Conservation (phyloP, 495 filamentous ascomycete species). For the Annulohypoxylon nitens region DNA sequence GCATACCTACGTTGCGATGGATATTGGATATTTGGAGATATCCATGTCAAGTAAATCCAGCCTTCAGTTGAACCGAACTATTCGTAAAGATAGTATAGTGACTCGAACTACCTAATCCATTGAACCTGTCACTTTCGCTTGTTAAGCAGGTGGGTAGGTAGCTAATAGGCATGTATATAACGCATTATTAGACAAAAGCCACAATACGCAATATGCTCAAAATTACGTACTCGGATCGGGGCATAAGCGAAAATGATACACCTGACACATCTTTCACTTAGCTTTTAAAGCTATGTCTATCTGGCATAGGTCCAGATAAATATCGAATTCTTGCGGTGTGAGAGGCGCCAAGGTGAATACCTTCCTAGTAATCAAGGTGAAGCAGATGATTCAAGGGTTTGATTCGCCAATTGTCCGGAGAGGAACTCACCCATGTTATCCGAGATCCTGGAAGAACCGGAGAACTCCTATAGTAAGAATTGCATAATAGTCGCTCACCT, state of each 20-base stretch:
- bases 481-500: constrained; percentile 7
- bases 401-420: constrained; percentile 29
- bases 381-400: constrained; percentile 17
- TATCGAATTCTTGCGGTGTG: constrained; percentile 43
- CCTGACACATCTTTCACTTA: constrained; percentile 6
- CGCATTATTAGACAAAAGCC: neutral
- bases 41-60: constrained; percentile 8
- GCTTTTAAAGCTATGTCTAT: neutral
- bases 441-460: constrained; percentile 21
- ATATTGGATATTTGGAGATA: constrained; percentile 9
- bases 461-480: constrained; percentile 5
- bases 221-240: neutral
- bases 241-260: constrained; percentile 1
- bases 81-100: neutral
- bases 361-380: constrained; percentile 30
- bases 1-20: neutral
- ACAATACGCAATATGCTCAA: neutral
- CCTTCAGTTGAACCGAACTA: constrained; percentile 5
- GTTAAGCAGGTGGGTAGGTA: neutral
- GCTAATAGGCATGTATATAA: neutral
- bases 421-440: constrained; percentile 30
- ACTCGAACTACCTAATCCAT: neutral
- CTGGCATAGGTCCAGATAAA: neutral
- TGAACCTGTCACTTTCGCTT: neutral
- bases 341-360: constrained; percentile 36